Conservation (phyloP, 2,329 filamentous ascomycete species). For the Beauveria rudraprayagi region DNA sequence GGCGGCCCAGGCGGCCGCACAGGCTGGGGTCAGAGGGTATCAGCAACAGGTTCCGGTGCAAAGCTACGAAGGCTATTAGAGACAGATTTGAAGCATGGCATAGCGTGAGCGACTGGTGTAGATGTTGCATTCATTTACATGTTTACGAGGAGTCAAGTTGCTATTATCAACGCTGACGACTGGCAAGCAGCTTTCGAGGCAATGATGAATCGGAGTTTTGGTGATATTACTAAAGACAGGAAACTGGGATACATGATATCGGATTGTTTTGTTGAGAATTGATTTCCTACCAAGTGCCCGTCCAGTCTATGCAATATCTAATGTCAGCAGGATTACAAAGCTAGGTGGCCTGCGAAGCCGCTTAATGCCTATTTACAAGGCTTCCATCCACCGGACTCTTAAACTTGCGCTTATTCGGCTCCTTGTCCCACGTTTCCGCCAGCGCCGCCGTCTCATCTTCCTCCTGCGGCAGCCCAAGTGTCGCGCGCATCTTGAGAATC, state of each 20-base stretch:
- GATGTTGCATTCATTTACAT: slow-evolving; percentile 1
- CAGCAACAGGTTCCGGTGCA: slow-evolving; percentile 34
- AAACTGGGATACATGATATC: slow-evolving; percentile 1
- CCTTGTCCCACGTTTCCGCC: slow-evolving; percentile 70
- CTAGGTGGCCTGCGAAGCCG: too few species aligned
- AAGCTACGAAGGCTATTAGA: slow-evolving; percentile 29
- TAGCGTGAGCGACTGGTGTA: not conserved
- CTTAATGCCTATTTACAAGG: slow-evolving; percentile 33
- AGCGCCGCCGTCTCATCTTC: slow-evolving; percentile 70
- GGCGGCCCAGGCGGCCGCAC: slow-evolving; percentile 24
- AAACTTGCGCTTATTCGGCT: slow-evolving; percentile 39
- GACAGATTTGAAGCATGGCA: not conserved
- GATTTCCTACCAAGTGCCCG: not conserved
- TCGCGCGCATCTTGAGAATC: slow-evolving; percentile 67
- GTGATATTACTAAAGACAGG: slow-evolving; percentile 2
- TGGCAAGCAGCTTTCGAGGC: not conserved
- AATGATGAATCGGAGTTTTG: slow-evolving; percentile 8
- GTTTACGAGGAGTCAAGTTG: not conserved
- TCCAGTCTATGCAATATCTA: not conserved
- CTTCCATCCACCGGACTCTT: slow-evolving; percentile 48
- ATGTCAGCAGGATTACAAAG: not conserved
- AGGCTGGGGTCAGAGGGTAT: slow-evolving; percentile 24
- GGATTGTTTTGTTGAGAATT: not conserved
- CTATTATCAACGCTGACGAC: not conserved
- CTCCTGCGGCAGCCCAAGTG: slow-evolving; percentile 63